Conservation (phyloP, 2,329 filamentous ascomycete genomes). For the Phialemoniopsis sp. region DNA sequence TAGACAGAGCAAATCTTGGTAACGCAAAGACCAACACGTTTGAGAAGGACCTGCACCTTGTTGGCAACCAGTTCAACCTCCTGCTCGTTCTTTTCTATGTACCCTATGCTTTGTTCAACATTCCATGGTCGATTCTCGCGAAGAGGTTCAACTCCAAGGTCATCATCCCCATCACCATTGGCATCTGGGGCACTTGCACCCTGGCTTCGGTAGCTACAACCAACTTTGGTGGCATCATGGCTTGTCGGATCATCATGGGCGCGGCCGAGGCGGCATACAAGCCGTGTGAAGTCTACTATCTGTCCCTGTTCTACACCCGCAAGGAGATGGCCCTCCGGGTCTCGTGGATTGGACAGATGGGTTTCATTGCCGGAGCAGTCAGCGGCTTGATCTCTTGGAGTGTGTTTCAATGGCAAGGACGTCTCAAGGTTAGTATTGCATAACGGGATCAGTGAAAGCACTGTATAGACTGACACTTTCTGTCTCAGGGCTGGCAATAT, state of each 20-base stretch:
- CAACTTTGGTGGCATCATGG: conserved; percentile 15
- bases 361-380: no score
- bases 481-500: no score
- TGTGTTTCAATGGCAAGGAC: no score
- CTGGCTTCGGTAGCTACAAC: conserved; percentile 13
- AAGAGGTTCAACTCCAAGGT: conserved; percentile 18
- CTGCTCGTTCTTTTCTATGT: no score
- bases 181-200: conserved; percentile 17
- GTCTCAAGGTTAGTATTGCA: no score
- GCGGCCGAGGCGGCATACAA: conserved; percentile 19
- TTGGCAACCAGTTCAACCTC: no score
- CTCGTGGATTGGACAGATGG: no score
- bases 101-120: no score
- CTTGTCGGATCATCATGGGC: conserved; percentile 15
- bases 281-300: conserved; percentile 17
- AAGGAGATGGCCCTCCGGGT: conserved; percentile 10
- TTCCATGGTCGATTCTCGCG: conserved; percentile 17
- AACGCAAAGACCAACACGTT: conserved; percentile 51
- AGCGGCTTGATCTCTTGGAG: no score
- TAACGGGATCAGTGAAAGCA: no score
- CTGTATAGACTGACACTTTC: no score
- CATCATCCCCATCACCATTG: conserved; percentile 19
- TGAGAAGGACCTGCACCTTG: no score
- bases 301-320: conserved; percentile 17
- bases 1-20: conserved; percentile 35